phyloP scores from a whole-genome alignment of 2,329 filamentous ascomycete genomes.

The Nothopassalora personata region DNA sequence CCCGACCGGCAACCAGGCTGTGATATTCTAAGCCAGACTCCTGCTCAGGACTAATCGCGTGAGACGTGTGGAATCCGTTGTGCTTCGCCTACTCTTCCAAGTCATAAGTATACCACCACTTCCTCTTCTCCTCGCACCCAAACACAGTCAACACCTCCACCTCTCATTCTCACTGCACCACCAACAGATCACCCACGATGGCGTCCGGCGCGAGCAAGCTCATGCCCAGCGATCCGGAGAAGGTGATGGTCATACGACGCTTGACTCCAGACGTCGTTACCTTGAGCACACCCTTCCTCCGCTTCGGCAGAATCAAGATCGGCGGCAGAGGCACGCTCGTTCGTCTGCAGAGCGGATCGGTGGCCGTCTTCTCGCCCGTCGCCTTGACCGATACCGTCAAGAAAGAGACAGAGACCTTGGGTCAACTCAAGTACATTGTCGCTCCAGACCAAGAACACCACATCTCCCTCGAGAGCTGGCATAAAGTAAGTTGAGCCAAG shows the following conservation, averaged over 20 bases:
- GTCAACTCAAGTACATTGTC: conserved; percentile 74
- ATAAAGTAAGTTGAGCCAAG: conserved; percentile 37
- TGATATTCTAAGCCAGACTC: not conserved
- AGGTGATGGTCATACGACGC: conserved; percentile 86
- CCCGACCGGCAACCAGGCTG: not conserved
- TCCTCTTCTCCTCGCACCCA: not conserved
- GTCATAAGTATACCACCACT: not conserved
- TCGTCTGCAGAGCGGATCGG: conserved; percentile 66
- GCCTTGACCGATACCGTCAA: conserved; percentile 73
- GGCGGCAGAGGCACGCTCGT: conserved; percentile 86
- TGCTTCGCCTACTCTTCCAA: not conserved
- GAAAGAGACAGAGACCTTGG: conserved; percentile 53
- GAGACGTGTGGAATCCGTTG: not conserved
- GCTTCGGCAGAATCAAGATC: conserved; percentile 73
- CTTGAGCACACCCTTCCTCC: conserved; percentile 75
- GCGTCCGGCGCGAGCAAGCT: conserved; percentile 31
- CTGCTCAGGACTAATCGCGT: not conserved
- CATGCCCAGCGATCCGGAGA: conserved; percentile 60
- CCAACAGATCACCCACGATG: conserved; percentile 21
- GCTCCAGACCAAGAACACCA: conserved; percentile 92
- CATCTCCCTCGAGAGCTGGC: conserved; percentile 85
- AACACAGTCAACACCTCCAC: not conserved
- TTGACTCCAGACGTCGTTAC: conserved; percentile 74
- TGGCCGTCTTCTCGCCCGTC: conserved; percentile 89
- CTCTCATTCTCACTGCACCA: not conserved